Base-by-base conservation (phyloP, 805 yeast species). In the Yarrowia sp. region DNA sequence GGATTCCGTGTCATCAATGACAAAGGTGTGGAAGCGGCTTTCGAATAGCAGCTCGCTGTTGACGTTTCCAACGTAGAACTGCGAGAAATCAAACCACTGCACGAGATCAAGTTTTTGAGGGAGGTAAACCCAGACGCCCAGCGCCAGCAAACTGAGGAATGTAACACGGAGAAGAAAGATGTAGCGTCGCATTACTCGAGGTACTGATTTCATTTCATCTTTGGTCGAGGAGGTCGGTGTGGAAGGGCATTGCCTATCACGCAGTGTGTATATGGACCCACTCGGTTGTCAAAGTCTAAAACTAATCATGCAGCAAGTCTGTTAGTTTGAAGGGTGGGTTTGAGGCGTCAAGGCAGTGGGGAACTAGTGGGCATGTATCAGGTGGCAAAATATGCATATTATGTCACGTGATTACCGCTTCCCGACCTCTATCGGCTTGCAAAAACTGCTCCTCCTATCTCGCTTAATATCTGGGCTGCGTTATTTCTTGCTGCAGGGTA, bases 1-100 rank as follows among this genome's bases (percentile, higher is more conserved):
- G 38, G 61, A 39, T 28, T 55, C 61, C 3, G 61, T 55, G 36
- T 55, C 61, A 36, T 55, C 61, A 11, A 55, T 55, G 13, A 55
- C 61, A 55, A 35, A 55, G 13, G 61, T 55, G 47, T 55, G 61
- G 31, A 55, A 39, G 17, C 61, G 4, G 7, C 9, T 13, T 8
- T 10, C 3, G 31, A 55, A 55, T 2, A 55, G 17, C 22, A 31
- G 31, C 4, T 41, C 33, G 18, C 38, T 55, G 47, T 31, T 15
- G 15, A 31, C 38, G 7, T 55, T 38, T 4, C 44, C 60, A 28
- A 53, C 14, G 44, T 8, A 18, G 18, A 51, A 51, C 22, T 51
- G 43, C n/a, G 42, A 36, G 13, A 22, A n/a, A 18, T 51, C 58
- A 18, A 51, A 38, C 4, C 7, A 14, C 32, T 31, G 15, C 18